A percentile compares a stretch with the other conserved stretches of the same genome.
Conservation (phyloP, 768 basidiomycete genomes). For the Glaciozyma antarctica region DNA sequence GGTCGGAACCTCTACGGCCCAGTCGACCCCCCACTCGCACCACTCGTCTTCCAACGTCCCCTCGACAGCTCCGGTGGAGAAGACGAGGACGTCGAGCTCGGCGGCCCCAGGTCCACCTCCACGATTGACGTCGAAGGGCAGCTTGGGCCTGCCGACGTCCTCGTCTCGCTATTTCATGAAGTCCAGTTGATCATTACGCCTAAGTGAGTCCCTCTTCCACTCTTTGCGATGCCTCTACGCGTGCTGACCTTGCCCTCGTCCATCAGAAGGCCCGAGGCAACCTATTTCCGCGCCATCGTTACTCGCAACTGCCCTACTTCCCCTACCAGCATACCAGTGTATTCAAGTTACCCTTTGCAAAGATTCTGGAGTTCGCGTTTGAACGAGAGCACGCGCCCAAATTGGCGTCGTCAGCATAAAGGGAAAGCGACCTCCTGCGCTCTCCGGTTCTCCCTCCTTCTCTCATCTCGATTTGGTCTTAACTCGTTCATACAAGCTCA, state of each 20-base stretch:
- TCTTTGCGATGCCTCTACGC: neutral
- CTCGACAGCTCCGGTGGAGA: neutral
- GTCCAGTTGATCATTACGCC: neutral
- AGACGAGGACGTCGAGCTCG: neutral
- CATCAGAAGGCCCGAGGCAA: neutral
- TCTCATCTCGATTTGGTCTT: no score
- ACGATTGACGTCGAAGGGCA: slow-evolving; percentile 4
- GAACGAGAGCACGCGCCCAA: no score
- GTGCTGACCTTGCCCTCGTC: neutral
- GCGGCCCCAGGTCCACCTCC: neutral
- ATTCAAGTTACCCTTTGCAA: no score
- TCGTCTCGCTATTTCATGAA: slow-evolving; percentile 14
- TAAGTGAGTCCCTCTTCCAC: neutral
- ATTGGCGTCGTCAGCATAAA: no score
- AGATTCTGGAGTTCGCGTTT: no score
- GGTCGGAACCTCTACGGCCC: neutral
- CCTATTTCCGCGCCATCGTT: neutral
- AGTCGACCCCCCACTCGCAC: neutral
- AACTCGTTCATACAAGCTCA: no score
- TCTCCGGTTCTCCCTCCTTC: no score
- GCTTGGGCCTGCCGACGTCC: slow-evolving; percentile 8
- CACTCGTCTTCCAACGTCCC: neutral
- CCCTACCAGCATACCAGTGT: no score
- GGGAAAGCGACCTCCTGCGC: no score
- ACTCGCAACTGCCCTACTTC: neutral